These are phyloP conservation scores for Trichoderma sp. DNA, from an alignment of 2,329 filamentous ascomycete genomes.

Conservation along the genomic window DNA sequence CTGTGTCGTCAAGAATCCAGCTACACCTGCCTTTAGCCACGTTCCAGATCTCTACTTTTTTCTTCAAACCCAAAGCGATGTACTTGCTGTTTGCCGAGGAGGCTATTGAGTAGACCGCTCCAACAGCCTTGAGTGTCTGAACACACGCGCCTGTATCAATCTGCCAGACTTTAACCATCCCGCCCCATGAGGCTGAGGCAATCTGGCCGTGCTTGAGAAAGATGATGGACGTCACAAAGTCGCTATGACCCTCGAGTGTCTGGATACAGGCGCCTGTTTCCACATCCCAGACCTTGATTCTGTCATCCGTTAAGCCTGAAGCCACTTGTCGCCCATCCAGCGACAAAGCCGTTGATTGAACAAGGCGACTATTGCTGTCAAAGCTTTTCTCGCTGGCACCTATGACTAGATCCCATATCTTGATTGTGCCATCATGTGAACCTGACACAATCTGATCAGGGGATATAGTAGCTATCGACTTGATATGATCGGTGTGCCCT, in stretches of 20 bases:
- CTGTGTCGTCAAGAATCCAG: not conserved
- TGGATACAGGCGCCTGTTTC: not conserved
- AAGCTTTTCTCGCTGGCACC: not conserved
- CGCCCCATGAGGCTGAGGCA: not conserved
- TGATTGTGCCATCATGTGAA: not conserved
- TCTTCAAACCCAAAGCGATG: not conserved
- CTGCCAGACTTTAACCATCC: not conserved
- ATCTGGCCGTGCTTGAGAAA: not conserved
- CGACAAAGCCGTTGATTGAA: not conserved
- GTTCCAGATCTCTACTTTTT: constrained; percentile 12
- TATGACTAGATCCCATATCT: constrained; percentile 7
- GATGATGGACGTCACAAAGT: not conserved
- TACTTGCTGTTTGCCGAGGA: not conserved
- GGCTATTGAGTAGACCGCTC: not conserved
- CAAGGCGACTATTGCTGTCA: not conserved
- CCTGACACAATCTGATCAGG: not conserved
- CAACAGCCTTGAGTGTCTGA: not conserved
- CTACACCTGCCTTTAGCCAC: not conserved
- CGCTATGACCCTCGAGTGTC: not conserved
- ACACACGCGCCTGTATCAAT: not conserved
- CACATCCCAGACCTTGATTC: not conserved
- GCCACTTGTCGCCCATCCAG: not conserved
- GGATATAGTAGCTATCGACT: too few relatives aligned
- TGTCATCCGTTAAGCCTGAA: not conserved
- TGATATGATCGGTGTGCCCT: not conserved